Evolutionary conservation across 208 protist species (phyloP).

Genomic region (Leishmania aethiopica): DNA sequence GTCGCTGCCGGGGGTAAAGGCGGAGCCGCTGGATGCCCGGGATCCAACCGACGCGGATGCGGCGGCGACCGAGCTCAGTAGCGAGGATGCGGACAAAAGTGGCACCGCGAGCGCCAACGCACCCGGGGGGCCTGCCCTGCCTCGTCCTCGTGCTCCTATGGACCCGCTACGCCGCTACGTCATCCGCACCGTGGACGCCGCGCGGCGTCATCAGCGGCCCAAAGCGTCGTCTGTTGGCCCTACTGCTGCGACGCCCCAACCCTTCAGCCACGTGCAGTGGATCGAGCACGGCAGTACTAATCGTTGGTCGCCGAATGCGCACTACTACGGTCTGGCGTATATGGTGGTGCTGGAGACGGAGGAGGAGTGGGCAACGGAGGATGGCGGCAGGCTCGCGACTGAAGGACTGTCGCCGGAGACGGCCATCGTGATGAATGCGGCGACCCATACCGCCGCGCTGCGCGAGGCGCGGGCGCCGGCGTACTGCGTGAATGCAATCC

Average conservation of each 20-base stretch:
- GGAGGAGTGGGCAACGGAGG: conserved; percentile 12
- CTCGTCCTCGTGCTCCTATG: too few species aligned
- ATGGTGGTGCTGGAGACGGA: conserved; percentile 53
- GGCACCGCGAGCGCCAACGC: not conserved
- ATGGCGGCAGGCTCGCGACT: conserved; percentile 10
- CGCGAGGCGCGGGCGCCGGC: conserved; percentile 12
- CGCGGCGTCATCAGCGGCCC: not conserved
- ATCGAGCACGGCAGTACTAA: conserved; percentile 37
- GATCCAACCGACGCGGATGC: not conserved
- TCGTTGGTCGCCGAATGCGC: conserved; percentile 51
- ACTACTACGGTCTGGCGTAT: conserved; percentile 79
- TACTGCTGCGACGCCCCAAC: conserved; percentile 37
- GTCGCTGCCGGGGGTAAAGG: conserved; percentile 1
- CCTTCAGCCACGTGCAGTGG: conserved; percentile 36
- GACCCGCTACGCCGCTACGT: conserved; percentile 31
- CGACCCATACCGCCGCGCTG: conserved; percentile 1
- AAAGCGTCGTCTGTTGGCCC: conserved; percentile 1
- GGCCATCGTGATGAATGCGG: conserved; percentile 10
- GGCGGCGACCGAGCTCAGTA: not conserved
- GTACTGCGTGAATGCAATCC: conserved; percentile 44
- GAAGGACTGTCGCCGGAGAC: conserved; percentile 20
- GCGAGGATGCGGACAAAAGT: not conserved
- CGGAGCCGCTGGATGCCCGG: not conserved
- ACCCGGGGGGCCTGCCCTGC: not conserved
- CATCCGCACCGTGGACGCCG: conserved; percentile 26